Base-by-base conservation (phyloP, 345 rosid genomes). In the Boechera retrofracta region DNA sequence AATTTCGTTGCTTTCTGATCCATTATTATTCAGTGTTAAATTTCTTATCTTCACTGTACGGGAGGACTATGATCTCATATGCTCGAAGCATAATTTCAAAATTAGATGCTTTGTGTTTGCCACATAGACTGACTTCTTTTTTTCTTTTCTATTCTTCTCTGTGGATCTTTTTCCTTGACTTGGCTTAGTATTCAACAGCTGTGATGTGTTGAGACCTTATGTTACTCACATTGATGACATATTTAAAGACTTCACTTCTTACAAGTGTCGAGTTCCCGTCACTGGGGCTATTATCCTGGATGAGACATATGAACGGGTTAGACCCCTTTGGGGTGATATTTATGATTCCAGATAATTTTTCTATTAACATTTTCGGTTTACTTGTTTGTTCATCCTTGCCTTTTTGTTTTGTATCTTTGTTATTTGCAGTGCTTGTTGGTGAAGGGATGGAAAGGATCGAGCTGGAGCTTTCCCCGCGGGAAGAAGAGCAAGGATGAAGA, bases 401-500 rank as follows among this genome's bases (percentile, higher is more conserved):
- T 10, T 60, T 64, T 8, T 60, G 52, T 52, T 24, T 49, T 10
- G 18, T 52, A 45, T 15, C 69, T 18, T 47, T 85, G 73, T 49
- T 28, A 52, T 62, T 81, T 64, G 72, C 77, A 90, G 98, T 91
- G 97, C 81, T 57, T 96, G 82, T 85, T 96, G 71, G 99, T 96
- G 70, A 96, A 96, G 82, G 99, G 97, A 70, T 93, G 99, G 99
- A 96, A 91, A 89, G 99, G 98, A 58, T 83, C 96, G 3, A 96
- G 99, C 85, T 96, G 98, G 99, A 93, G 98, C 87, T 96, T 96
- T 73, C 98, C 99, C 24, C 91, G 99, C 33, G 98, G 99, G n/a
- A 96, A 96, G 83, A 93, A 93, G 89, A 96, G 89, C 81, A 96
- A 96, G 73, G 97, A 96, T 59, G 99, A 96, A 84, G 99, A 96